These are phyloP conservation scores for Lentinula guzmanii DNA, from an alignment of 768 basidiomycete genomes.

Conservation along the genomic window DNA sequence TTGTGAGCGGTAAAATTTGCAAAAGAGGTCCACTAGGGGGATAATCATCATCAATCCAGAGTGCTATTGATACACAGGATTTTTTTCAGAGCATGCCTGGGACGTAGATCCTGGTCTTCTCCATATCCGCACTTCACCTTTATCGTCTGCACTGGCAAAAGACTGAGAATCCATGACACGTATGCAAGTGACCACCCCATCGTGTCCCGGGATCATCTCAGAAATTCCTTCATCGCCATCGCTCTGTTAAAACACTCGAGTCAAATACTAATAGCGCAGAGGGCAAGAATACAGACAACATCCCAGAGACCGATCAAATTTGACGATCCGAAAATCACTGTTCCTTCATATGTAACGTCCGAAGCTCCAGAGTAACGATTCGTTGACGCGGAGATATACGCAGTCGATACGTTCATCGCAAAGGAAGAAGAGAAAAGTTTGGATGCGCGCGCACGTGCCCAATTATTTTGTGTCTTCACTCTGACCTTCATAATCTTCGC, in stretches of 20 bases:
- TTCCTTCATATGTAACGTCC: slow-evolving; percentile 35
- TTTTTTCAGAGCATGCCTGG: slow-evolving; percentile 26
- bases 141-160: slow-evolving; percentile 73
- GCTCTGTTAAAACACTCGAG: slow-evolving; percentile 32
- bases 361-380: slow-evolving; percentile 46
- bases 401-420: slow-evolving; percentile 22
- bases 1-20: slow-evolving; percentile 52
- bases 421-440: not conserved
- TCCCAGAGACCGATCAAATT: slow-evolving; percentile 42
- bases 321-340: slow-evolving; percentile 42
- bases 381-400: slow-evolving; percentile 40
- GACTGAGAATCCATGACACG: slow-evolving; percentile 49
- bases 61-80: slow-evolving; percentile 4
- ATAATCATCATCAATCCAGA: slow-evolving; percentile 5
- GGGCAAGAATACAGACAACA: slow-evolving; percentile 22
- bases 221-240: slow-evolving; percentile 46
- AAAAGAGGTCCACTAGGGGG: slow-evolving; percentile 49
- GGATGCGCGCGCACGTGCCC: not conserved
- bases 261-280: not conserved
- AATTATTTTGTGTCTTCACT: not conserved
- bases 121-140: slow-evolving; percentile 68
- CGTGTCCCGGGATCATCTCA: slow-evolving; percentile 71
- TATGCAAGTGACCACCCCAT: slow-evolving; percentile 69
- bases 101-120: slow-evolving; percentile 26
- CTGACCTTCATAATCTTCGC: not conserved